Percentiles rank a stretch among this genome's conserved stretches.
Evolutionary conservation across 371 early-diverging fungal species (phyloP).

Genomic region (Funneliformis caledonium): DNA sequence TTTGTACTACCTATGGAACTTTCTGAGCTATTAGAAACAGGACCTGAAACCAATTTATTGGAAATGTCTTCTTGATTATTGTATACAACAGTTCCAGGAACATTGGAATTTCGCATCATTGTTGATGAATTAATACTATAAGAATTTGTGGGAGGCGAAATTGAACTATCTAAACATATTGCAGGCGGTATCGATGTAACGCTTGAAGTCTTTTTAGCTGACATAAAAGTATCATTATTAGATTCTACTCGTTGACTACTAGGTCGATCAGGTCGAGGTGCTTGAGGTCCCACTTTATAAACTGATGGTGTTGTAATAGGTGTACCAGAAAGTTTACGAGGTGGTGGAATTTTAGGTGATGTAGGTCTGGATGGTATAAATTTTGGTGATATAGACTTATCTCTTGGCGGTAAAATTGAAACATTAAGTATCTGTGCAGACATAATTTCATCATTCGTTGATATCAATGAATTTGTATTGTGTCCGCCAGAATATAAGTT

Average conservation of each 20-base stretch:
- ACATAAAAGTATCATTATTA: not conserved
- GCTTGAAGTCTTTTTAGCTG: not conserved
- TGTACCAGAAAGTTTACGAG: not conserved
- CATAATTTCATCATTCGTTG: not conserved
- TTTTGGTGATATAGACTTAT: conserved; percentile 32
- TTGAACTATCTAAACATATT: not conserved
- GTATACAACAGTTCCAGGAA: not conserved
- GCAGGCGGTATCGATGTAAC: not conserved
- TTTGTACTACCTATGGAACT: not conserved
- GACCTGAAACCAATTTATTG: not conserved
- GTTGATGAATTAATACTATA: not conserved
- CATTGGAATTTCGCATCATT: not conserved
- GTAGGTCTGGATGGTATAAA: not conserved
- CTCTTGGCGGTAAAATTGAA: not conserved
- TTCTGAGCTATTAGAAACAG: not conserved
- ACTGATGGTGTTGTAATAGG: not conserved
- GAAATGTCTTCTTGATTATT: not conserved
- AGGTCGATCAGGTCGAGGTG: not conserved
- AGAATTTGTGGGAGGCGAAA: not conserved
- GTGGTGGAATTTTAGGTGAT: not conserved
- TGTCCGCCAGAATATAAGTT: not conserved
- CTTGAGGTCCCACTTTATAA: not conserved
- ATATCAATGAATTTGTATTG: not conserved
- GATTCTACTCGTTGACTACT: not conserved
- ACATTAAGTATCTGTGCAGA: not conserved